Conservation (phyloP, 106 monocot species). For the Platanthera guangdongensis region DNA sequence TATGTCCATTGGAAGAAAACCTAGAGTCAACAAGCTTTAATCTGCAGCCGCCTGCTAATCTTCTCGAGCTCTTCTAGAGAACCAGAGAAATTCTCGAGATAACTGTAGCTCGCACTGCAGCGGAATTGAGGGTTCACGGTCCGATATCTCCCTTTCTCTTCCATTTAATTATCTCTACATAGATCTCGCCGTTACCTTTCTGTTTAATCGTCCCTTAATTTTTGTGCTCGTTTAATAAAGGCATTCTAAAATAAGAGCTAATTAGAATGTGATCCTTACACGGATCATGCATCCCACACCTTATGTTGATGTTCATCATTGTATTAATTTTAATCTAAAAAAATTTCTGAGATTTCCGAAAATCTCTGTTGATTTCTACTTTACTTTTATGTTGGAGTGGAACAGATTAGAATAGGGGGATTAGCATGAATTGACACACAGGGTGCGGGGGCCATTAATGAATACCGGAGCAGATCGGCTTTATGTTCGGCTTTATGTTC, state of each 20-base stretch:
- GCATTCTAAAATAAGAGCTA: background rate
- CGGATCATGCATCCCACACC: background rate
- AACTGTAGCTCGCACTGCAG: background rate
- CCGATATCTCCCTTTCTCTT: constrained; percentile 2
- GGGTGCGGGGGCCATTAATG: background rate
- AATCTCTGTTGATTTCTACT: background rate
- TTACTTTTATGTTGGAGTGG: background rate
- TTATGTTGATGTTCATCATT: too few relatives aligned
- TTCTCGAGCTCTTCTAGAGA: background rate
- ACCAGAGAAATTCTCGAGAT: background rate
- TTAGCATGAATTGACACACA: background rate
- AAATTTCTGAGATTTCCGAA: background rate
- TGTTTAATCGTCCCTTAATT: background rate
- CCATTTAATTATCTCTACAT: background rate
- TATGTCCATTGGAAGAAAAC: background rate
- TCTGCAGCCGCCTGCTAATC: background rate
- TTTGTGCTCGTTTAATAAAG: background rate
- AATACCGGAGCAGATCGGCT: background rate
- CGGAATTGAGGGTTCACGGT: constrained; percentile 10
- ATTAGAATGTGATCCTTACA: background rate
- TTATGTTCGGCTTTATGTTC: background rate
- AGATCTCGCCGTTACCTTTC: background rate
- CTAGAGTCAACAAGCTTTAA: background rate
- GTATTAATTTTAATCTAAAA: background rate
- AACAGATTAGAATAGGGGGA: background rate